phyloP scores from a whole-genome alignment of 1,284 basidiomycete species.

The Exobasidium cylindrosporum region DNA sequence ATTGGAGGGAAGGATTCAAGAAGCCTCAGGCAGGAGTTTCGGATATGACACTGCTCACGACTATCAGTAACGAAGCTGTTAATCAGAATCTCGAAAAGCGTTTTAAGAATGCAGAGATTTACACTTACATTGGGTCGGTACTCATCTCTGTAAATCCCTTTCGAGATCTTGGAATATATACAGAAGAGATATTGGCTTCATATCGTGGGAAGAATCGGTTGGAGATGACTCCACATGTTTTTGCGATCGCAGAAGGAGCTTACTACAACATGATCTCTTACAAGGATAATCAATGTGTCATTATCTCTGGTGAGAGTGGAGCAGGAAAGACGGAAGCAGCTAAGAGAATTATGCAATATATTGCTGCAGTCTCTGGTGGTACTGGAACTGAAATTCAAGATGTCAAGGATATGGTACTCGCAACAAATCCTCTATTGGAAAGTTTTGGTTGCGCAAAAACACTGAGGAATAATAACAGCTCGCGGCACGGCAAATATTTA shows the following conservation, averaged over 20 bases:
- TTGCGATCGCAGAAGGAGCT: conserved; percentile 90
- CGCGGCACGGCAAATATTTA: conserved; percentile 97
- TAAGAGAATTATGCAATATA: conserved; percentile 94
- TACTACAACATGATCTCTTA: conserved; percentile 99
- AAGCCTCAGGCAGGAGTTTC: conserved; percentile 74
- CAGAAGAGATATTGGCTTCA: conserved; percentile 75
- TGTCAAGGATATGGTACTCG: conserved; percentile 99
- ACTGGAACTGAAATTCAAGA: conserved; percentile 80
- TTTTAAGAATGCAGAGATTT: conserved; percentile 93
- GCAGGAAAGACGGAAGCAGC: conserved; percentile 53
- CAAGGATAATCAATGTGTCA: conserved; percentile 99
- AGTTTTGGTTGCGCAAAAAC: conserved; percentile 99
- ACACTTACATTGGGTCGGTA: conserved; percentile 97
- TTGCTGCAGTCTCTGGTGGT: conserved; percentile 85
- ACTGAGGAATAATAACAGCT: conserved; percentile 95
- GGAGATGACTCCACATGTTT: conserved; percentile 97
- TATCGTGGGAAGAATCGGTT: conserved; percentile 98
- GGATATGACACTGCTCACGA: conserved; percentile 96
- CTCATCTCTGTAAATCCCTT: conserved; percentile 99
- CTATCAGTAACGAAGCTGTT: conserved; percentile 95
- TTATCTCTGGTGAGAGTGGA: conserved; percentile 92
- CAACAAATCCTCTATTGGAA: conserved; percentile 94
- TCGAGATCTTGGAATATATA: conserved; percentile 84
- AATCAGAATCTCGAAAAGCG: conserved; percentile 96
- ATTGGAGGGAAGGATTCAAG: conserved; percentile 55